Conservation (phyloP, 1,139 yeast genomes). For the Arxiozyma slooffiae region DNA sequence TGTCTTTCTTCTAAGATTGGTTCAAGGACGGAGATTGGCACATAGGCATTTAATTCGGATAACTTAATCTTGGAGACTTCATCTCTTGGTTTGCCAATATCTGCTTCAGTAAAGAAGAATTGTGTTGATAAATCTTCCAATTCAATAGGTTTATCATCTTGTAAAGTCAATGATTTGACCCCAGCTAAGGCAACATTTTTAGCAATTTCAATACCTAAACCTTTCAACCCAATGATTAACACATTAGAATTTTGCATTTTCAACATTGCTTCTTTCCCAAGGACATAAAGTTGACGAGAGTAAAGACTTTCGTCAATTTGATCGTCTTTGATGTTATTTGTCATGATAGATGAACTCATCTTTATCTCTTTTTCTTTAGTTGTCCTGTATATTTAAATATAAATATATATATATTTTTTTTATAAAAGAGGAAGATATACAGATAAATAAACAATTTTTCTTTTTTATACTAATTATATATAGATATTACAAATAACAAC, state of each 20-base stretch:
- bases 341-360: background rate
- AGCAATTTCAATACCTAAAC: constrained; percentile 91
- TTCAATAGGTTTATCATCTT: constrained; percentile 66
- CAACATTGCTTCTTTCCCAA: constrained; percentile 95
- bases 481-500: no score
- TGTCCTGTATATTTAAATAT: background rate
- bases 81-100: constrained; percentile 73
- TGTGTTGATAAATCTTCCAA: constrained; percentile 77
- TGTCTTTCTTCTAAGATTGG: constrained; percentile 43
- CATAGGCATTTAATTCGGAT: constrained; percentile 79
- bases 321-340: constrained; percentile 7
- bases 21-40: constrained; percentile 65
- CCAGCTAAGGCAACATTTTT: constrained; percentile 96
- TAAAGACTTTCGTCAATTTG: constrained; percentile 87
- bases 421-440: no score
- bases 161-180: constrained; percentile 81
- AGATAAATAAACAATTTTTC: no score
- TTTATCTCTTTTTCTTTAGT: background rate
- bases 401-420: no score
- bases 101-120: constrained; percentile 63
- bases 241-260: constrained; percentile 92
- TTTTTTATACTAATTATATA: no score
- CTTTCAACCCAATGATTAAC: constrained; percentile 75
- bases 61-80: constrained; percentile 53
- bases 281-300: constrained; percentile 88